Evolutionary conservation across 192 early-diverging fungal genomes (phyloP), one percentile per base, ranked within the genome.

Genomic region (Podila verticillata): DNA sequence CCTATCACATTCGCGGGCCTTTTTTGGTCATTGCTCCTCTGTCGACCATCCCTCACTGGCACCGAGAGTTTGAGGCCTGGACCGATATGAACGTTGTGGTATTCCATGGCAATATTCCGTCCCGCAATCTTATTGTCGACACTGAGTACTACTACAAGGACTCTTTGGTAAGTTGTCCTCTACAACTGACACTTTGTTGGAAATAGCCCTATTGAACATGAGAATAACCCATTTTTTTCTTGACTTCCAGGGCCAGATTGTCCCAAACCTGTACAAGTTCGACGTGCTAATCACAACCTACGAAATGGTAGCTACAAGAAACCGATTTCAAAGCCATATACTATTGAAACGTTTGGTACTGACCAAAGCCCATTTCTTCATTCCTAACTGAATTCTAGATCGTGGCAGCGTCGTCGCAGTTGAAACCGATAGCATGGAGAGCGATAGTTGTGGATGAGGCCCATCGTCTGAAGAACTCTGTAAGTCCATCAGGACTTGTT

Each of bases 381-480:
- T 44, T 15, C 39, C 13, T 44, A 15, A 12, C 13, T 13, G 0
- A 39, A 44, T 7, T 54, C 20, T 75, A 85, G 84, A 85, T 85
- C 22, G 81, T 84, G 48, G 86, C 89, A 19, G 84, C 87, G 47
- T 91, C 91, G 28, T 51, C 90, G 0, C 89, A 94, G 61, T 82
- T 96, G 9, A 83, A 87, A 24, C 85, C 87, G n/a, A 89, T 96
- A 39, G 82, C 73, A 8, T 96, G 94, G 94, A 74, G 88, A 30
- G 88, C 84, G 22, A 89, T 85, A 54, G 84, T 95, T n/a, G 86
- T 96, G 22, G 95, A 96, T 72, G 95, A 96, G 72, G 95, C 93
- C 5, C 95, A 96, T 73, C 82, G 91, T n/a, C 74, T 96, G 39
- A 96, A 96, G 67, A 95, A 95, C 83, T 93, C 92, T 74, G 85